Conservation (phyloP, 306 rosid species). For the Rosa chinensis region DNA sequence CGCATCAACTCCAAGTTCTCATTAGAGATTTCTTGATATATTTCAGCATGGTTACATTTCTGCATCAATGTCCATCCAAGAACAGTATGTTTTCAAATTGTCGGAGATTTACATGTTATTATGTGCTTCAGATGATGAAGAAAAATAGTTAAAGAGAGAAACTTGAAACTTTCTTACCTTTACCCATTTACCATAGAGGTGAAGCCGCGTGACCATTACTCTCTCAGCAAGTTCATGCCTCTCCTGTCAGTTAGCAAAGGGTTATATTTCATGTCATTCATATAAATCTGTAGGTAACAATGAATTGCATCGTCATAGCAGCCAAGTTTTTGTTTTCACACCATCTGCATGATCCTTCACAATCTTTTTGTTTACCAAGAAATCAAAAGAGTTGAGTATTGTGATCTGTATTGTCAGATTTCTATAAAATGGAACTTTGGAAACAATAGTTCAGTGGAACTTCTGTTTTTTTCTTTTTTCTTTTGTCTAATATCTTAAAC, state of each 20-base stretch:
- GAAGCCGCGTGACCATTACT: constrained; percentile 94
- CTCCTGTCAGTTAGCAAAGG: constrained; percentile 53
- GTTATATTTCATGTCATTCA: neutral
- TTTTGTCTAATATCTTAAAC: neutral
- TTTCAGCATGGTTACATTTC: constrained; percentile 94
- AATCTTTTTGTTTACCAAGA: neutral
- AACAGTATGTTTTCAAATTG: neutral
- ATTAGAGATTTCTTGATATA: constrained; percentile 77
- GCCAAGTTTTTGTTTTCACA: neutral
- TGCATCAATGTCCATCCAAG: constrained; percentile 30
- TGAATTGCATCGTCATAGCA: neutral
- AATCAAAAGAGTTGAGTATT: neutral
- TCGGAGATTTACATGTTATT: neutral
- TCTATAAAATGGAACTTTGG: neutral
- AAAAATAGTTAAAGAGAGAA: neutral
- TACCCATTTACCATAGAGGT: constrained; percentile 89
- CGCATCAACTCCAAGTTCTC: constrained; percentile 93
- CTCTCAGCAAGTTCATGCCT: constrained; percentile 90
- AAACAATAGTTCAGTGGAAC: neutral
- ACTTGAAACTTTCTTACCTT: constrained; percentile 51
- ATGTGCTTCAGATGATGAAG: constrained; percentile 4
- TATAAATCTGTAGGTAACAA: neutral
- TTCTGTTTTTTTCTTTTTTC: neutral
- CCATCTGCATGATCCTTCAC: neutral
- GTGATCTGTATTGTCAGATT: neutral